Conservation (phyloP, 257 asterid species). For the Ajuga chamaepitys region DNA sequence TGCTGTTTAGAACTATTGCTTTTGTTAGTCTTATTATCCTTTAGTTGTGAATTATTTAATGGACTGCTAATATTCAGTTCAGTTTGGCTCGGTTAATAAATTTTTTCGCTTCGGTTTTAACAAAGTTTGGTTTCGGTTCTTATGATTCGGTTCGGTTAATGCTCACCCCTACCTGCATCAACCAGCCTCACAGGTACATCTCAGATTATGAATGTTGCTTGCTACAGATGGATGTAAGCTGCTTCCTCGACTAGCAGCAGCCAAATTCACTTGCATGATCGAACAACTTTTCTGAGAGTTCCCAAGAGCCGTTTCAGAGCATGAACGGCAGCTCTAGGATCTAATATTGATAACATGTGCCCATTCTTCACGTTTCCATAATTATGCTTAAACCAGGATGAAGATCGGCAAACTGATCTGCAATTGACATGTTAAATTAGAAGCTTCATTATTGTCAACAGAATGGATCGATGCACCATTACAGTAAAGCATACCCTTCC, state of each 20-base stretch:
- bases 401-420: constrained; percentile 32
- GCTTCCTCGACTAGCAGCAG: constrained; percentile 25
- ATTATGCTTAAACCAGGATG: constrained; percentile 43
- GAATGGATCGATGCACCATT: constrained; percentile 16
- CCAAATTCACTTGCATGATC: constrained; percentile 28
- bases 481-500: constrained; percentile 15
- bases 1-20: too few species aligned
- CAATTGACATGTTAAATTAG: constrained; percentile 19
- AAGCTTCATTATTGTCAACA: constrained; percentile 18
- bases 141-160: too few species aligned
- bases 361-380: constrained; percentile 35
- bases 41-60: too few species aligned
- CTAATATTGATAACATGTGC: constrained; percentile 25
- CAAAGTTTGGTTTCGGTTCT: too few species aligned
- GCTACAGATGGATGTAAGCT: constrained; percentile 23
- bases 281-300: constrained; percentile 23
- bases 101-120: too few species aligned
- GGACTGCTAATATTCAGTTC: too few species aligned
- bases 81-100: too few species aligned
- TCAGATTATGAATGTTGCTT: too few species aligned
- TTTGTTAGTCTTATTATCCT: too few species aligned
- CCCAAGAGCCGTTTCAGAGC: constrained; percentile 22
- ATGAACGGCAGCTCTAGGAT: constrained; percentile 16
- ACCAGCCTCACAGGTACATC: too few species aligned
- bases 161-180: too few species aligned